Percentiles rank a stretch among this genome's conserved stretches.
Conservation (phyloP, 2,329 filamentous ascomycete species). For the Helotiales sp. region DNA sequence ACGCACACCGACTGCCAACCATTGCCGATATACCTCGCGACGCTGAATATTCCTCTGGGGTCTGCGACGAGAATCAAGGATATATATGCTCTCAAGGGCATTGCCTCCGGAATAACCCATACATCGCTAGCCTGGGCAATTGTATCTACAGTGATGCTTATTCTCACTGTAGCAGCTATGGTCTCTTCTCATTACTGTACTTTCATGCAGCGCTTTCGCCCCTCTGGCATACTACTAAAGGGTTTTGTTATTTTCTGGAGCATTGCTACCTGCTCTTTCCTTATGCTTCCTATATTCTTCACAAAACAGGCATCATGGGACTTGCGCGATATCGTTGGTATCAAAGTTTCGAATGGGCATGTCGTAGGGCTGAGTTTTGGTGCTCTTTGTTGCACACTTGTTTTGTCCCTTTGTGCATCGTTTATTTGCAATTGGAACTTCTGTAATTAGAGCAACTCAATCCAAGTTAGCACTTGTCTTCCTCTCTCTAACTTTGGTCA, state of each 20-base stretch:
- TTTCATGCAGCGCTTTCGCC: slow-evolving; percentile 7
- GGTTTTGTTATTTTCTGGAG: slow-evolving; percentile 6
- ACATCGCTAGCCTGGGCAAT: slow-evolving; percentile 2
- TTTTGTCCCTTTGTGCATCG: slow-evolving; percentile 6
- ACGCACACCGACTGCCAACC: slow-evolving; percentile 1
- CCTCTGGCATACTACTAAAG: background rate
- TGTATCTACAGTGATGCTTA: slow-evolving; percentile 8
- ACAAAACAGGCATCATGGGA: background rate
- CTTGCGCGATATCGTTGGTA: background rate
- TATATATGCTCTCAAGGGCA: slow-evolving; percentile 5
- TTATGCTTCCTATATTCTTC: slow-evolving; percentile 2
- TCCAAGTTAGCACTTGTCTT: background rate
- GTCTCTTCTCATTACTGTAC: slow-evolving; percentile 11
- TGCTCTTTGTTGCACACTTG: slow-evolving; percentile 1
- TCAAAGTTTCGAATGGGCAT: background rate
- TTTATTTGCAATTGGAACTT: background rate
- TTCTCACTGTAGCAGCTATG: slow-evolving; percentile 6
- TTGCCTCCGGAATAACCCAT: slow-evolving; percentile 8
- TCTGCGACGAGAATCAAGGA: background rate
- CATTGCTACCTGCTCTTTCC: background rate
- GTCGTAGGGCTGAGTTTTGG: slow-evolving; percentile 4
- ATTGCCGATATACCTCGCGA: slow-evolving; percentile 3
- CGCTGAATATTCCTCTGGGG: background rate
- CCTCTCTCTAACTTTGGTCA: background rate
- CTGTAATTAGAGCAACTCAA: background rate